phyloP scores from a whole-genome alignment of 164 flowering plant genomes.

The Liquidambar formosana region DNA sequence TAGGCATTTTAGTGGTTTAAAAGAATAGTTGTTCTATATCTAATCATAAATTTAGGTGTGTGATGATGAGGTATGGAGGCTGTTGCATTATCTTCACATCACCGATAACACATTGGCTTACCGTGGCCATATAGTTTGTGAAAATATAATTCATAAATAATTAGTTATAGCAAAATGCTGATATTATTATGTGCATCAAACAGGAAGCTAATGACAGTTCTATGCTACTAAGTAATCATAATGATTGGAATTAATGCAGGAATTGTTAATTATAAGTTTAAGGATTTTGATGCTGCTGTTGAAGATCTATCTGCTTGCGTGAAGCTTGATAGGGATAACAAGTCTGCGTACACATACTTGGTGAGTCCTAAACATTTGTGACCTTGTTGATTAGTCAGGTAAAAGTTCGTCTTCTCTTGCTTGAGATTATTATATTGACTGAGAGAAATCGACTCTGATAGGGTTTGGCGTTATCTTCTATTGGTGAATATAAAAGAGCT shows the following conservation, averaged over 20 bases:
- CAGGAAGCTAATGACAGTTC: not conserved
- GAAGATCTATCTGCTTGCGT: constrained; percentile 82
- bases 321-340: constrained; percentile 66
- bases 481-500: constrained; percentile 83
- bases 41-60: not conserved
- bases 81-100: not conserved
- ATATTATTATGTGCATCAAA: not conserved
- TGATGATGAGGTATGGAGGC: not conserved
- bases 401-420: not conserved
- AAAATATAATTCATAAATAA: not conserved
- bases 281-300: constrained; percentile 80
- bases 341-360: constrained; percentile 85
- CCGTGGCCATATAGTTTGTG: not conserved
- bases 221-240: constrained; percentile 1
- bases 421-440: not conserved
- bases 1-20: not conserved
- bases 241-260: constrained; percentile 57
- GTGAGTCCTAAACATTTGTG: constrained; percentile 42
- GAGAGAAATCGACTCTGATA: constrained; percentile 20
- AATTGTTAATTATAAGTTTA: constrained; percentile 85
- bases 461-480: constrained; percentile 84
- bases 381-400: constrained; percentile 6
- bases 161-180: not conserved
- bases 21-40: not conserved
- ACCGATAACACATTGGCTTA: not conserved